phyloP scores from a whole-genome alignment of 2,329 filamentous ascomycete species.

The Nemania bipapillata region DNA sequence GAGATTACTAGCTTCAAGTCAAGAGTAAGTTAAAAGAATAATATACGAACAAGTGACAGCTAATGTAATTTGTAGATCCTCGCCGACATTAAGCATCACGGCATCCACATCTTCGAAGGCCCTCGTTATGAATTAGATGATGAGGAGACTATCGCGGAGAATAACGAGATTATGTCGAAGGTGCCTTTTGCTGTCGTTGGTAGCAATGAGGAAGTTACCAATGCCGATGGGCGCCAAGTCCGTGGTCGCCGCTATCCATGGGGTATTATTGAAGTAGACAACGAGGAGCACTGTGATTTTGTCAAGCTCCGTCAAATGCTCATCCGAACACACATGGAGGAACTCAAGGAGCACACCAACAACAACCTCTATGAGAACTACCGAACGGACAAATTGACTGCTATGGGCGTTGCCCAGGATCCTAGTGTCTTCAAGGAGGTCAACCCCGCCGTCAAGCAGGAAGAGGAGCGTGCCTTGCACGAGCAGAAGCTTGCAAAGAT shows the following conservation, averaged over 20 bases:
- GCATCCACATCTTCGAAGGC: conserved; percentile 98
- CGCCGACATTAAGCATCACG: conserved; percentile 94
- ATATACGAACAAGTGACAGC: neutral
- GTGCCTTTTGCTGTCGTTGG: conserved; percentile 98
- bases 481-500: conserved; percentile 99
- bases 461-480: conserved; percentile 96
- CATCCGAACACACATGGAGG: conserved; percentile 99
- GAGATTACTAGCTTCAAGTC: conserved; percentile 95
- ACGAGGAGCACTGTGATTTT: conserved; percentile 99
- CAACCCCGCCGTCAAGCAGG: conserved; percentile 99
- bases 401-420: conserved; percentile 98
- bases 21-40: conserved; percentile 72
- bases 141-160: conserved; percentile 99
- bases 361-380: conserved; percentile 99
- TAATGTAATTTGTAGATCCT: conserved; percentile 74
- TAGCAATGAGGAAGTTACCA: conserved; percentile 93
- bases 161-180: conserved; percentile 99
- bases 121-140: conserved; percentile 98
- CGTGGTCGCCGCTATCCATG: conserved; percentile 96
- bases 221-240: conserved; percentile 91
- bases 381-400: conserved; percentile 98
- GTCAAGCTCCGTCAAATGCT: conserved; percentile 99
- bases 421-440: conserved; percentile 99
- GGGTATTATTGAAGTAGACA: conserved; percentile 99
- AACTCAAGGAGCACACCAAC: conserved; percentile 99